These are phyloP conservation scores for Suillus decipiens DNA, from an alignment of 768 basidiomycete genomes.

Conservation along the genomic window DNA sequence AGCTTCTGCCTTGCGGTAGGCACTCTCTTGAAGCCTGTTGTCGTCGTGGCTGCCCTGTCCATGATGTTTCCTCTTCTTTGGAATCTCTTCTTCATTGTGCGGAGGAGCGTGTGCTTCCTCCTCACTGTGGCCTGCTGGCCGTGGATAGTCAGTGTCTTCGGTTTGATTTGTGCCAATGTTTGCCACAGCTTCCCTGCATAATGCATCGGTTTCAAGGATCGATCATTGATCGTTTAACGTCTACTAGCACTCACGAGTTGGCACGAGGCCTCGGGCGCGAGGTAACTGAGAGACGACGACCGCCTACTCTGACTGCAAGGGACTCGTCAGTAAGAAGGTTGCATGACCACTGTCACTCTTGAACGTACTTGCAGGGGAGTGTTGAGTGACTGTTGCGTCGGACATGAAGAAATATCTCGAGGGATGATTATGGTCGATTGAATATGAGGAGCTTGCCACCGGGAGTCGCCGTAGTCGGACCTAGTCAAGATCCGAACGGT, in stretches of 20 bases:
- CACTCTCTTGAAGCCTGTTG: conserved; percentile 47
- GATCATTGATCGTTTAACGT: neutral
- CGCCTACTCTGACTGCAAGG: conserved; percentile 43
- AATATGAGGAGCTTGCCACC: neutral
- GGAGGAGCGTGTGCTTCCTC: conserved; percentile 35
- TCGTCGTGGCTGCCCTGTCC: conserved; percentile 40
- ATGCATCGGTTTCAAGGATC: neutral
- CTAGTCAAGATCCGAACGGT: neutral
- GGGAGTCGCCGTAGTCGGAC: no score
- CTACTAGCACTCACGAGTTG: conserved; percentile 31
- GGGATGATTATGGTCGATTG: neutral
- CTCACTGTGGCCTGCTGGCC: conserved; percentile 46
- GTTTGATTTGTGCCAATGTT: conserved; percentile 20
- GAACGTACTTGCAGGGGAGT: conserved; percentile 51
- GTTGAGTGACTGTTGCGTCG: conserved; percentile 34
- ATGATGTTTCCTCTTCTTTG: conserved; percentile 51
- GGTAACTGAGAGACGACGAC: conserved; percentile 50
- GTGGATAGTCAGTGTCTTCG: conserved; percentile 49
- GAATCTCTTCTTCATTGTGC: conserved; percentile 47
- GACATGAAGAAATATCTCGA: conserved; percentile 27
- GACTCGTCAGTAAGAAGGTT: neutral
- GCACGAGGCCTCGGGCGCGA: conserved; percentile 40
- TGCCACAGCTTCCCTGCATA: conserved; percentile 9
- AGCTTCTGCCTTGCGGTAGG: conserved; percentile 47
- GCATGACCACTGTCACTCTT: neutral